These are phyloP conservation scores for Periglandula ipomoeae DNA, from an alignment of 2,329 filamentous ascomycete species.

Conservation along the genomic window DNA sequence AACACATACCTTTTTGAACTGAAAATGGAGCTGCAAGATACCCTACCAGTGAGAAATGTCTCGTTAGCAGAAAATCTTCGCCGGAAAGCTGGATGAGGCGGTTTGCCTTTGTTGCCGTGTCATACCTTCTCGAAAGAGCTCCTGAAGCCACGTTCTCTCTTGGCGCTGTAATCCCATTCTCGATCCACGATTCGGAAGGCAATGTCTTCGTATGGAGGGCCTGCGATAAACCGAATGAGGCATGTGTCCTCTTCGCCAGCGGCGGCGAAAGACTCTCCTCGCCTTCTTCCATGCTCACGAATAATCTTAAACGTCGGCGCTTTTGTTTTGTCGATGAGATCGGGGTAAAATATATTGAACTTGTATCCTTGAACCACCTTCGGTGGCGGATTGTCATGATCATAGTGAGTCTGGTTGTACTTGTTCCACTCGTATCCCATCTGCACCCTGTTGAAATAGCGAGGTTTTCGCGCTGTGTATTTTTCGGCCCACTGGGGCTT, in stretches of 20 bases:
- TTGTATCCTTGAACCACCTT: constrained; percentile 99
- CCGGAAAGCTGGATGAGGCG: constrained; percentile 9
- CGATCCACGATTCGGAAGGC: constrained; percentile 96
- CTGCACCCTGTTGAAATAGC: constrained; percentile 95
- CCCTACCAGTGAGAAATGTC: constrained; percentile 6
- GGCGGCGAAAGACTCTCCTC: constrained; percentile 85
- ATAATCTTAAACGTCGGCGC: constrained; percentile 95
- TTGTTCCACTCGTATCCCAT: constrained; percentile 99
- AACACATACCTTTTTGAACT: constrained; percentile 80
- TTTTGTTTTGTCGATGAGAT: constrained; percentile 88
- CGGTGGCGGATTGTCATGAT: constrained; percentile 93
- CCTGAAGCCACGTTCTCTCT: constrained; percentile 86
- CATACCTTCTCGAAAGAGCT: constrained; percentile 95
- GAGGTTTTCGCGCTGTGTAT: constrained; percentile 81
- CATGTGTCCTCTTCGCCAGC: constrained; percentile 97
- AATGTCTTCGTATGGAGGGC: constrained; percentile 92
- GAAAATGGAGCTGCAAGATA: constrained; percentile 92
- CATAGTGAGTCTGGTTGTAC: constrained; percentile 99
- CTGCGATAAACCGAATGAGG: constrained; percentile 89
- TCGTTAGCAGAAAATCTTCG: constrained; percentile 2
- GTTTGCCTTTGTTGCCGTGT: constrained; percentile 13
- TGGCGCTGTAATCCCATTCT: constrained; percentile 98
- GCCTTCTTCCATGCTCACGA: constrained; percentile 78
- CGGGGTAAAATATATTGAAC: constrained; percentile 99
- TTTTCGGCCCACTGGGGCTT: constrained; percentile 75